Evolutionary conservation across 768 basidiomycete genomes (phyloP).

Genomic region (Candolleomyces efflorescens): DNA sequence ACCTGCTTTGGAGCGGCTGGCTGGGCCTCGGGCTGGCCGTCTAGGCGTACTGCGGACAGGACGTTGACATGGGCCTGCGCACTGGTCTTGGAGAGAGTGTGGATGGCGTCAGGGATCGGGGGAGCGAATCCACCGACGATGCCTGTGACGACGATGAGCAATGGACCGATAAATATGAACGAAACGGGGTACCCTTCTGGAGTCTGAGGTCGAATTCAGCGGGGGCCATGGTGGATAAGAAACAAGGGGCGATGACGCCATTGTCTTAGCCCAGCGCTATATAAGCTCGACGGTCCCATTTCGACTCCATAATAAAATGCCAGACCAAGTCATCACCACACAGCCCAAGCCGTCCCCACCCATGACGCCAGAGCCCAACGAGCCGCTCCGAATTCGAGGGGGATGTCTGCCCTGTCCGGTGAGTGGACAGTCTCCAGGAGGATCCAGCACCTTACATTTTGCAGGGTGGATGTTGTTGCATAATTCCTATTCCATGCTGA

Average conservation of each 20-base stretch:
- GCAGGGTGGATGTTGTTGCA: too few species aligned
- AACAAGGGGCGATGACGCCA: conserved; percentile 10
- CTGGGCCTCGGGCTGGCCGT: conserved; percentile 41
- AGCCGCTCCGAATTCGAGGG: too few species aligned
- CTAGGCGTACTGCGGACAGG: conserved; percentile 40
- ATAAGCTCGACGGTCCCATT: too few species aligned
- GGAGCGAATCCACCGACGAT: conserved; percentile 75
- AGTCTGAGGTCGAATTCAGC: conserved; percentile 53
- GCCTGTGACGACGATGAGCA: conserved; percentile 35
- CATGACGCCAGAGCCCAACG: too few species aligned
- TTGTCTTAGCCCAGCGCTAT: not conserved
- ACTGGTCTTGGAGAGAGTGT: conserved; percentile 42
- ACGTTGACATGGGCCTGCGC: conserved; percentile 36
- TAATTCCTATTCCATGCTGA: too few species aligned
- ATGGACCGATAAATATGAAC: not conserved
- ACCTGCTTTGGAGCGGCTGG: conserved; percentile 41
- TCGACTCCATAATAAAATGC: too few species aligned
- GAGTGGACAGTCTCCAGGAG: too few species aligned
- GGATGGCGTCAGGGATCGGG: conserved; percentile 54
- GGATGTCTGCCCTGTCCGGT: too few species aligned
- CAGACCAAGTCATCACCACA: too few species aligned
- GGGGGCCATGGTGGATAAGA: conserved; percentile 32
- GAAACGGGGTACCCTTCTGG: conserved; percentile 47
- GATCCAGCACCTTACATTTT: too few species aligned
- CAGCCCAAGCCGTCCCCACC: too few species aligned